phyloP scores from a whole-genome alignment of 2,329 filamentous ascomycete species.

The Aspergillus alliaceus region DNA sequence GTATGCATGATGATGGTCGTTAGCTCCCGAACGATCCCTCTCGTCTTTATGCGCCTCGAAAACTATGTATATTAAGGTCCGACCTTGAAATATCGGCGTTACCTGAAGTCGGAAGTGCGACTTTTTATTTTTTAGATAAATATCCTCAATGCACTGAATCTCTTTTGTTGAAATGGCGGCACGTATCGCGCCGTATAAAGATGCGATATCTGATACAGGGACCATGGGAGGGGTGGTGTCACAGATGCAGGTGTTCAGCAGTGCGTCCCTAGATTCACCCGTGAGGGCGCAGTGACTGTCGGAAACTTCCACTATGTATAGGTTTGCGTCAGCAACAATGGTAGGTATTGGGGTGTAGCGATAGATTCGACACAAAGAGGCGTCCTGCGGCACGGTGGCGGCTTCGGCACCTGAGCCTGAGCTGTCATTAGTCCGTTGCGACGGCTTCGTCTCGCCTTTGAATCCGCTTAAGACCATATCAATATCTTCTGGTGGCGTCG shows the following conservation, averaged over 20 bases:
- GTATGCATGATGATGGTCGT: slow-evolving; percentile 46
- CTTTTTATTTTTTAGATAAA: slow-evolving; percentile 20
- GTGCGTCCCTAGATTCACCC: slow-evolving; percentile 30
- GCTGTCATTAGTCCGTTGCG: background rate
- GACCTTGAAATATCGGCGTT: slow-evolving; percentile 45
- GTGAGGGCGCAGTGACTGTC: slow-evolving; percentile 42
- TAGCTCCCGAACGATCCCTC: slow-evolving; percentile 22
- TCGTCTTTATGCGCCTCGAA: slow-evolving; percentile 44
- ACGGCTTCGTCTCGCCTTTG: background rate
- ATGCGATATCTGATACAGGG: slow-evolving; percentile 36
- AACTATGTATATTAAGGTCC: slow-evolving; percentile 41
- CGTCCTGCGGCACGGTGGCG: background rate
- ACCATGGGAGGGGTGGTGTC: slow-evolving; percentile 37
- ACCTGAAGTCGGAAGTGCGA: slow-evolving; percentile 34
- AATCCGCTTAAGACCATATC: background rate
- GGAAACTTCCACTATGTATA: slow-evolving; percentile 45
- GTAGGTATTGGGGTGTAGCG: slow-evolving; percentile 38
- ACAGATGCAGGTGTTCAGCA: slow-evolving; percentile 40
- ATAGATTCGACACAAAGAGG: slow-evolving; percentile 25
- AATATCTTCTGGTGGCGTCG: slow-evolving; percentile 27
- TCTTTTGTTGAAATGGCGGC: slow-evolving; percentile 37
- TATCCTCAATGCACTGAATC: slow-evolving; percentile 35
- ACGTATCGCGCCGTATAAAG: slow-evolving; percentile 38
- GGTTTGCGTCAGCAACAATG: slow-evolving; percentile 37
- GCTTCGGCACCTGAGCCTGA: background rate